phyloP scores from a whole-genome alignment of 2,329 filamentous ascomycete genomes.

The Sclerotiophoma versabilis region DNA sequence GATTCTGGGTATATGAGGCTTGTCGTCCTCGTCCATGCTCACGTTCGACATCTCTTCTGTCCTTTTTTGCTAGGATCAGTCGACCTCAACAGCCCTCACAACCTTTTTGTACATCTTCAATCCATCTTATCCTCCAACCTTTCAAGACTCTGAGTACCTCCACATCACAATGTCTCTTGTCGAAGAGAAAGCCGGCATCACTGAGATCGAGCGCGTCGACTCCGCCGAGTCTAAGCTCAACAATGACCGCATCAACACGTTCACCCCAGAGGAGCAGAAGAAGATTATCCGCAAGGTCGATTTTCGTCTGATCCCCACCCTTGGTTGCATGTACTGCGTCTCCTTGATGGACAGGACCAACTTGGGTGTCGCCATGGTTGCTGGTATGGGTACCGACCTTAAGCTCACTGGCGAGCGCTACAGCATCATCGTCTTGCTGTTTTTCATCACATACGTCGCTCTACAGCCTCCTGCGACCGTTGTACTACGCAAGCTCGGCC shows the following conservation, averaged over 20 bases:
- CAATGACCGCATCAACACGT: conserved; percentile 26
- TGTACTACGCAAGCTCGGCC: conserved; percentile 31
- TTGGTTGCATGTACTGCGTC: conserved; percentile 51
- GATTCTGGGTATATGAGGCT: conserved; percentile 18
- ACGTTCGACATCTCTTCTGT: conserved; percentile 17
- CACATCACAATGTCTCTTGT: conserved; percentile 18
- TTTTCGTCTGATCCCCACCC: conserved; percentile 49
- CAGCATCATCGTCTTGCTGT: conserved; percentile 30
- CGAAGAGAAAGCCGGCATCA: conserved; percentile 30
- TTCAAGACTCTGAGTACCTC: not conserved
- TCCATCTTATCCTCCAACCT: not conserved
- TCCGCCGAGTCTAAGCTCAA: conserved; percentile 20
- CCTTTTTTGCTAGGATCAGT: conserved; percentile 14
- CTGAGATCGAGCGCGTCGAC: conserved; percentile 27
- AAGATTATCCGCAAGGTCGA: conserved; percentile 43
- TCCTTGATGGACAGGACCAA: conserved; percentile 51
- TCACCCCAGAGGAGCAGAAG: conserved; percentile 33
- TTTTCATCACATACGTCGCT: conserved; percentile 37
- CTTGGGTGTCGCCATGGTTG: conserved; percentile 45
- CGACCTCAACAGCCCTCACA: conserved; percentile 9
- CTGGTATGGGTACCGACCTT: conserved; percentile 42
- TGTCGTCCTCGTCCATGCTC: conserved; percentile 11
- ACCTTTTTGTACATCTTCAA: not conserved
- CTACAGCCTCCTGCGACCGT: conserved; percentile 35
- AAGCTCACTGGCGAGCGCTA: conserved; percentile 35